phyloP scores from a whole-genome alignment of 805 yeast species.

The Starmerella asiatica region DNA sequence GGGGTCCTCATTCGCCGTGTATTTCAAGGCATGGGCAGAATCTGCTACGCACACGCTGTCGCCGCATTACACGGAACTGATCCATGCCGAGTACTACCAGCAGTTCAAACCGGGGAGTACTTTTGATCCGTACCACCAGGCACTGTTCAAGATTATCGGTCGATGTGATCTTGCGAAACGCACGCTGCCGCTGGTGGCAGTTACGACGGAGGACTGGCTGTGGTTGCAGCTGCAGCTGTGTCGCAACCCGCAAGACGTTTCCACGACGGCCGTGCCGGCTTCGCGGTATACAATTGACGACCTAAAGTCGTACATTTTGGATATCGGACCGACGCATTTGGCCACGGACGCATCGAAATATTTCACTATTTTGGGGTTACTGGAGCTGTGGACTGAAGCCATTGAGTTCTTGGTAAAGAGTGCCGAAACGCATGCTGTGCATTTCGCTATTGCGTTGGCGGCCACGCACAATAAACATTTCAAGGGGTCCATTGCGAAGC shows the following conservation, averaged over 20 bases:
- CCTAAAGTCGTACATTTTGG: constrained; percentile 55
- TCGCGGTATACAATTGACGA: constrained; percentile 50
- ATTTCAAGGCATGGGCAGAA: constrained; percentile 55
- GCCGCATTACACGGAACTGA: constrained; percentile 50
- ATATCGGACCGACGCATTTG: constrained; percentile 63
- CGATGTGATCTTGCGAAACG: constrained; percentile 57
- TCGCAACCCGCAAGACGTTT: constrained; percentile 35
- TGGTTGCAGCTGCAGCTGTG: constrained; percentile 82
- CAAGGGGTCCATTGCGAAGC: constrained; percentile 23
- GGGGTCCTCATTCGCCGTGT: constrained; percentile 71
- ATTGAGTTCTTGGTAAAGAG: constrained; percentile 47
- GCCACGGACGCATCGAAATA: constrained; percentile 54
- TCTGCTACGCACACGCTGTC: constrained; percentile 45
- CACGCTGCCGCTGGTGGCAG: constrained; percentile 53
- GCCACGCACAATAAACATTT: constrained; percentile 27
- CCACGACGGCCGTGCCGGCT: constrained; percentile 19
- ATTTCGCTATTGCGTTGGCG: constrained; percentile 68
- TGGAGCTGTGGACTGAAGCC: constrained; percentile 74
- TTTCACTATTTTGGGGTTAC: constrained; percentile 55
- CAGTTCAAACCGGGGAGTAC: constrained; percentile 53
- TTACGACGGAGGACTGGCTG: constrained; percentile 88
- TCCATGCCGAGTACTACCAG: constrained; percentile 71
- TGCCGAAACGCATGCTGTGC: constrained; percentile 78
- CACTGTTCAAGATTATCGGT: constrained; percentile 85
- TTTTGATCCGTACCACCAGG: constrained; percentile 80